phyloP scores from a whole-genome alignment of 2,329 filamentous ascomycete genomes.

The Trichoderma atroviride region DNA sequence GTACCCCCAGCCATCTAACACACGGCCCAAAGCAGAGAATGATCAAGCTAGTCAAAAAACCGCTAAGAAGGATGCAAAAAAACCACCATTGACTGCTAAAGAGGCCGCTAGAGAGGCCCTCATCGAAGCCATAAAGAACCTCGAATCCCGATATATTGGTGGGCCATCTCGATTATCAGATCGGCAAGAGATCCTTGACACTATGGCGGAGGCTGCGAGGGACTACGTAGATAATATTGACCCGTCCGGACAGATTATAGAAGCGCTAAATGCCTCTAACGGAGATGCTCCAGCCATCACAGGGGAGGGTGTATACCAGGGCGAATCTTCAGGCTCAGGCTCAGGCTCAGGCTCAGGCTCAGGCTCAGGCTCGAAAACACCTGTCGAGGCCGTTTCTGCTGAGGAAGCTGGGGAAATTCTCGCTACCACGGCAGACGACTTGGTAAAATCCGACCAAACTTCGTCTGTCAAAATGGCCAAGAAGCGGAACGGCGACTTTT shows the following conservation, averaged over 20 bases:
- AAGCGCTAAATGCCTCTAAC: not conserved
- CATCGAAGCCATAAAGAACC: slow-evolving; percentile 40
- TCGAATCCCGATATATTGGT: no score
- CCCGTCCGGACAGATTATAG: slow-evolving; percentile 21
- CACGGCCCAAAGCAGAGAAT: slow-evolving; percentile 34
- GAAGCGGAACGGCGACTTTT: slow-evolving; percentile 33
- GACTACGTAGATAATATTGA: slow-evolving; percentile 52
- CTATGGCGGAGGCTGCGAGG: slow-evolving; percentile 54
- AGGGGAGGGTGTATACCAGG: not conserved
- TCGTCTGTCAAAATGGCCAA: not conserved
- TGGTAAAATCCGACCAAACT: not conserved
- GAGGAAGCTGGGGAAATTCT: not conserved
- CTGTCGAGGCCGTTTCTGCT: not conserved
- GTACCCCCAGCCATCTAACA: slow-evolving; percentile 46
- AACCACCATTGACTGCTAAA: slow-evolving; percentile 33
- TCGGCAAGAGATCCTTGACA: slow-evolving; percentile 53
- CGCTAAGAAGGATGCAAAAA: slow-evolving; percentile 32
- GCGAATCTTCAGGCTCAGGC: not conserved
- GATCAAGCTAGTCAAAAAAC: slow-evolving; percentile 28
- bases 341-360: no score
- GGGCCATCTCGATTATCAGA: slow-evolving; percentile 40
- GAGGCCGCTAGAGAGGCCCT: slow-evolving; percentile 39
- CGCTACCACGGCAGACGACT: not conserved
- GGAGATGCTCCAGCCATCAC: not conserved
- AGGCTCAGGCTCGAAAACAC: not conserved